Base-by-base conservation (phyloP, 768 basidiomycete species). In the Lentinula lateritia region DNA sequence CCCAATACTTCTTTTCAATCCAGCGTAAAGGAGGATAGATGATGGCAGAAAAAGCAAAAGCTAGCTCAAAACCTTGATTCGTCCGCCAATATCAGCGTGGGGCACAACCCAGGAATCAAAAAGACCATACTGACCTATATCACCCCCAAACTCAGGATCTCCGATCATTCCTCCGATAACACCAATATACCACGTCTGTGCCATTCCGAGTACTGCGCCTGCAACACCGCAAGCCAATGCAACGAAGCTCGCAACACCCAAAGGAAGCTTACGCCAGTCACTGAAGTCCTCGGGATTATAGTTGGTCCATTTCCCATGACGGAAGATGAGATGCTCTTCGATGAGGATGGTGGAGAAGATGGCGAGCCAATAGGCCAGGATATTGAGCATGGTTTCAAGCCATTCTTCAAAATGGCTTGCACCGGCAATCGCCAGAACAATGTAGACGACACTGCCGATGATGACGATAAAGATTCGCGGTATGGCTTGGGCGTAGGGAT, bases 261-360 rank as follows among this genome's bases (percentile, higher is more conserved):
- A 57, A 1, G 78, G 78, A 6, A 80, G 69, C 10, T 64, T 61
- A n/a, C 50, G 43, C 58, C 64, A 61, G 61, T 70, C 71, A 70
- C 73, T 72, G 62, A 72, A 72, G 36, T 68, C 68, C 34, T 70
- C 73, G 9, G 72, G 69, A 63, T 75, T 66, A 69, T 79, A 80
- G 59, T 69, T 71, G 3, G 60, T 55, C 61, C 62, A 71, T 7
- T 67, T 60, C 23, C 72, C 74, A 23, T 66, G 62, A 23, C 78
- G 73, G 77, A 82, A 80, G 68, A 81, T 74, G 65, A 77, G 74
- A 70, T 82, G 80, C 67, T 81, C 80, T 64, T 79, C 75, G n/a
- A 78, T 65, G 32, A 81, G 71, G 64, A 81, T 75, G 45, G 72
- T 71, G 56, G 70, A 69, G 72, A 76, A 81, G 68, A 81, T 80